Conservation (phyloP, 768 basidiomycete species). For the Leccinellum rugosiceps region DNA sequence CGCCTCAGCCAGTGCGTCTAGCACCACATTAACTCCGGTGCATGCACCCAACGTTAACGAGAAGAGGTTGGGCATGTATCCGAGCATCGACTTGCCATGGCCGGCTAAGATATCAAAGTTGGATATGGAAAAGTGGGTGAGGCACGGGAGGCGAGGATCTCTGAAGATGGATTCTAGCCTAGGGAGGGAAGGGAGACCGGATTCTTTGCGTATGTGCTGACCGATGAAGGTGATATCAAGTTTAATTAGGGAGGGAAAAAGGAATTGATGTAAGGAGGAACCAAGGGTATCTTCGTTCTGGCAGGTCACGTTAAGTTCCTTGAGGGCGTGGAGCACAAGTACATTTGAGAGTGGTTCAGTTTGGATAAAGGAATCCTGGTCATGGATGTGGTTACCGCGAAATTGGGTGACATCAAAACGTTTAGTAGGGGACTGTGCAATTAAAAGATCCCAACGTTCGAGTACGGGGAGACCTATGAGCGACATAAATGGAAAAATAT, state of each 20-base stretch:
- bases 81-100: conserved; percentile 41
- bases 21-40: conserved; percentile 38
- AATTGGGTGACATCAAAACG: conserved; percentile 26
- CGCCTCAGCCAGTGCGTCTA: conserved; percentile 40
- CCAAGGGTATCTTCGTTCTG: conserved; percentile 38
- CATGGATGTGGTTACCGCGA: conserved; percentile 29
- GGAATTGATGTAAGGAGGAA: conserved; percentile 40
- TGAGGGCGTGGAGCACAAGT: conserved; percentile 32
- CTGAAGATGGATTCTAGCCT: conserved; percentile 52
- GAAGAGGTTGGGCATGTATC: conserved; percentile 49
- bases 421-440: conserved; percentile 34
- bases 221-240: conserved; percentile 43
- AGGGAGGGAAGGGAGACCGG: conserved; percentile 36
- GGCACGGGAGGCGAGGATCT: conserved; percentile 49
- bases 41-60: conserved; percentile 48
- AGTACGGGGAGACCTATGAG: conserved; percentile 40
- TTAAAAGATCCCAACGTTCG: conserved; percentile 42
- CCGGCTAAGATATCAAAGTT: conserved; percentile 42
- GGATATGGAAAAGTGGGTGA: conserved; percentile 51
- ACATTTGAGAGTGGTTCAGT: conserved; percentile 25
- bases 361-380: conserved; percentile 30
- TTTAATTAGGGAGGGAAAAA: conserved; percentile 43
- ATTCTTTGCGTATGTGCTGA: conserved; percentile 20
- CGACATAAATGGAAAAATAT: conserved; percentile 42
- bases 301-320: conserved; percentile 43